Evolutionary conservation across 2,329 filamentous ascomycete species (phyloP).

Genomic region (Beauveria pseudobassiana): DNA sequence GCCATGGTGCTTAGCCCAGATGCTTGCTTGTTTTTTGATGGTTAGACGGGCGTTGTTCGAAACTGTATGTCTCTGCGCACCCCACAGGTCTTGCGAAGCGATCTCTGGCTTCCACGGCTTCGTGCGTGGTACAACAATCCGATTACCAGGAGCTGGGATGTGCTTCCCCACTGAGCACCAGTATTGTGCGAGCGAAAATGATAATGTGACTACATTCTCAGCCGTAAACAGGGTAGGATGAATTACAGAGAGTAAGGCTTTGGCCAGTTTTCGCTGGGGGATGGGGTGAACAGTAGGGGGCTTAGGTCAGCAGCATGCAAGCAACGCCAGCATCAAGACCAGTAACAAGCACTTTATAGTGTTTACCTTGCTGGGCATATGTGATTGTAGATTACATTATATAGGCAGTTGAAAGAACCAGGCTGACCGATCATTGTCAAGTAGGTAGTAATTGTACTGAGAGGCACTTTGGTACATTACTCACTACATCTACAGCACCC

Average conservation of each 20-base stretch:
- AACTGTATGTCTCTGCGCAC: background rate
- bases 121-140: background rate
- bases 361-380: too few relatives aligned
- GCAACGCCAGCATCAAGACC: background rate
- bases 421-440: too few relatives aligned
- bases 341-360: background rate
- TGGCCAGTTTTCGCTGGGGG: background rate
- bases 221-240: background rate
- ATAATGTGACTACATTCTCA: background rate
- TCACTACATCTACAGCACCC: background rate
- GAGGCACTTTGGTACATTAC: background rate
- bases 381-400: too few relatives aligned
- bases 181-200: background rate
- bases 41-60: background rate
- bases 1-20: background rate
- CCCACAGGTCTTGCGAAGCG: background rate
- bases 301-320: background rate
- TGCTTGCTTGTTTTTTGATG: background rate
- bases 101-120: background rate
- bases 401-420: too few relatives aligned
- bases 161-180: background rate
- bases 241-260: background rate
- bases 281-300: background rate
- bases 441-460: too few relatives aligned
- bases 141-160: background rate